These are phyloP conservation scores for Colletotrichum caudatum DNA, from an alignment of 2,329 filamentous ascomycete genomes.

Conservation along the genomic window DNA sequence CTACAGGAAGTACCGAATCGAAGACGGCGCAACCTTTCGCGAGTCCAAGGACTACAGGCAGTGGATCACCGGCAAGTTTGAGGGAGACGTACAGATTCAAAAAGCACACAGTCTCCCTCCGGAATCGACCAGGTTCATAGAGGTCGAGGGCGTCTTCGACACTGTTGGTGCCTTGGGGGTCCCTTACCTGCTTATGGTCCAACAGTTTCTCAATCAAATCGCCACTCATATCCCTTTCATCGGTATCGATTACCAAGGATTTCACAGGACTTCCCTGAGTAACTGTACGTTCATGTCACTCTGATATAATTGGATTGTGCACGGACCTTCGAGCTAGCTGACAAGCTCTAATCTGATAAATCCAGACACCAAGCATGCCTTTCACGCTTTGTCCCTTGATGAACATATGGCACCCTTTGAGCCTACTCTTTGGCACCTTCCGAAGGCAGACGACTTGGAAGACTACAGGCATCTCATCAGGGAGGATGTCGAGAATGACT, in stretches of 20 bases:
- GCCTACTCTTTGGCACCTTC: slow-evolving; percentile 15
- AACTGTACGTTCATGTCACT: slow-evolving; percentile 3
- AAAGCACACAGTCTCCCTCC: slow-evolving; percentile 5
- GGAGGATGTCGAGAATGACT: background rate
- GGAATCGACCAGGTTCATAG: slow-evolving; percentile 14
- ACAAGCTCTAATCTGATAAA: background rate
- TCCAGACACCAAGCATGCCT: slow-evolving; percentile 15
- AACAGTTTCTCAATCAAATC: background rate
- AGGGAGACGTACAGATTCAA: background rate
- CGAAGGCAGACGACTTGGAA: background rate
- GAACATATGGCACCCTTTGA: slow-evolving; percentile 11
- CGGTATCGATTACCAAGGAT: slow-evolving; percentile 24
- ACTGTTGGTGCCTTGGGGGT: slow-evolving; percentile 37
- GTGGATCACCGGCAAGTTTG: slow-evolving; percentile 18
- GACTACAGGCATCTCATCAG: background rate
- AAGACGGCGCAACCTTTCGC: slow-evolving; percentile 9
- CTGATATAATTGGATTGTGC: fast-evolving
- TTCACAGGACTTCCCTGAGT: slow-evolving; percentile 18
- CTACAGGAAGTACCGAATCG: background rate
- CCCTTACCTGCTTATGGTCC: background rate
- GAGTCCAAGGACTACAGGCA: background rate
- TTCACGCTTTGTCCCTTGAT: slow-evolving; percentile 27
- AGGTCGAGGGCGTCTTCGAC: slow-evolving; percentile 37
- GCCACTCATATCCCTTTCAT: background rate
- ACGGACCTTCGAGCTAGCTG: background rate